A percentile compares a stretch with the other conserved stretches of the same genome.
These are phyloP conservation scores for Coprinopsis marcescibilis DNA, from an alignment of 768 basidiomycete species.

Conservation along the genomic window DNA sequence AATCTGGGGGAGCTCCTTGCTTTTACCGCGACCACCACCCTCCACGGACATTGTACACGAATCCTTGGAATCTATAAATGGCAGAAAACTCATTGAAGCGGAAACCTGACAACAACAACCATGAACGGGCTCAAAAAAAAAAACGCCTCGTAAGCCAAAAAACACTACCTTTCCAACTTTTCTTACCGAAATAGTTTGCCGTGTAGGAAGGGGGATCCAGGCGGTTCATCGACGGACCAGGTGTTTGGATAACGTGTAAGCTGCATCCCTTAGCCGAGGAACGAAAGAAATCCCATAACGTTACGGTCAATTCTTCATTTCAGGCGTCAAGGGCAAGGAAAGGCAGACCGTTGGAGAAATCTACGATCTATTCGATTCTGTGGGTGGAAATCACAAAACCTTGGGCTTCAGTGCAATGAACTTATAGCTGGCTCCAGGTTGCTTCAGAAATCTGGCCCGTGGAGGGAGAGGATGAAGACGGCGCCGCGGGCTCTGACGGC, in stretches of 20 bases:
- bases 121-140: too few species aligned
- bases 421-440: slow-evolving; percentile 37
- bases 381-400: slow-evolving; percentile 26
- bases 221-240: slow-evolving; percentile 84
- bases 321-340: slow-evolving; percentile 76
- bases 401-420: not conserved
- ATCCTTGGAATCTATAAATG: too few species aligned
- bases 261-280: not conserved
- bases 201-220: too few species aligned
- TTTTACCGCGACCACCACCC: too few species aligned
- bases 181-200: too few species aligned
- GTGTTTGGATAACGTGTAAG: slow-evolving; percentile 78
- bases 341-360: slow-evolving; percentile 71
- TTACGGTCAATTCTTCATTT: not conserved
- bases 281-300: too few species aligned
- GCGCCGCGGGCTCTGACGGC: slow-evolving; percentile 30
- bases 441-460: slow-evolving; percentile 69
- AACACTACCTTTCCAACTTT: too few species aligned
- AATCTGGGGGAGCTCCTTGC: too few species aligned
- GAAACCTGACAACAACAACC: too few species aligned
- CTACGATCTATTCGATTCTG: slow-evolving; percentile 73
- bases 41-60: too few species aligned
- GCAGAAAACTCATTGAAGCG: too few species aligned
- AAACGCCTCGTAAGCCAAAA: too few species aligned
- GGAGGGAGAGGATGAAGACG: slow-evolving; percentile 22